phyloP scores from a whole-genome alignment of 768 basidiomycete genomes.

The Suillus hirtellus region DNA sequence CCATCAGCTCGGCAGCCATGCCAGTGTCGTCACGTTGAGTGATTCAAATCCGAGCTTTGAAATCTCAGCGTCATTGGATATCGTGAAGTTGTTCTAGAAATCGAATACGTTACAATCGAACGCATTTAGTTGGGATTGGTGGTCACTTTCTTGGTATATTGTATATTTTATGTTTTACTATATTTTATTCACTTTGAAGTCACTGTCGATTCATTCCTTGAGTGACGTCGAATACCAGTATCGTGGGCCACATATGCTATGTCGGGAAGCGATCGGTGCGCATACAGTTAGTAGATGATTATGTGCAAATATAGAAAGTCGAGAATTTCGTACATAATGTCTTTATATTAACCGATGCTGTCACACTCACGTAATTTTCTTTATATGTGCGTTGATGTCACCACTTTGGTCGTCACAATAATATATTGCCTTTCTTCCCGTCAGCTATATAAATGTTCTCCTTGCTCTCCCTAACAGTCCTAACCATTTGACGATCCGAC shows the following conservation, averaged over 20 bases:
- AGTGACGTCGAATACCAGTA: slow-evolving; percentile 7
- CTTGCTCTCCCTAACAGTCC: slow-evolving; percentile 9
- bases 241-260: background rate
- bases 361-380: slow-evolving; percentile 23
- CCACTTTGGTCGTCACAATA: slow-evolving; percentile 24
- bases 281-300: slow-evolving; percentile 2
- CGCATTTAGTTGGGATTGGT: background rate
- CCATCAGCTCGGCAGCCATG: background rate
- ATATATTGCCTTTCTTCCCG: slow-evolving; percentile 29
- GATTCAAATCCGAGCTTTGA: background rate
- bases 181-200: background rate
- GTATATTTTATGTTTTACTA: background rate
- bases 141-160: background rate
- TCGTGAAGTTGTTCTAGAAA: background rate
- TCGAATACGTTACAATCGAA: background rate
- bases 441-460: slow-evolving; percentile 33
- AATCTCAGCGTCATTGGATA: background rate
- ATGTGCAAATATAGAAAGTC: slow-evolving; percentile 7
- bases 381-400: slow-evolving; percentile 33
- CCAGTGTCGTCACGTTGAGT: slow-evolving; percentile 1
- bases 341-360: slow-evolving; percentile 29
- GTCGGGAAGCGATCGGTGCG: slow-evolving; percentile 6
- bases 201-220: background rate
- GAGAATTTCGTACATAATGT: slow-evolving; percentile 17
- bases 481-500: slow-evolving; percentile 12